These are phyloP conservation scores for Saccharomyces hybrid DNA, from an alignment of 1,139 yeast genomes.

Conservation along the genomic window DNA sequence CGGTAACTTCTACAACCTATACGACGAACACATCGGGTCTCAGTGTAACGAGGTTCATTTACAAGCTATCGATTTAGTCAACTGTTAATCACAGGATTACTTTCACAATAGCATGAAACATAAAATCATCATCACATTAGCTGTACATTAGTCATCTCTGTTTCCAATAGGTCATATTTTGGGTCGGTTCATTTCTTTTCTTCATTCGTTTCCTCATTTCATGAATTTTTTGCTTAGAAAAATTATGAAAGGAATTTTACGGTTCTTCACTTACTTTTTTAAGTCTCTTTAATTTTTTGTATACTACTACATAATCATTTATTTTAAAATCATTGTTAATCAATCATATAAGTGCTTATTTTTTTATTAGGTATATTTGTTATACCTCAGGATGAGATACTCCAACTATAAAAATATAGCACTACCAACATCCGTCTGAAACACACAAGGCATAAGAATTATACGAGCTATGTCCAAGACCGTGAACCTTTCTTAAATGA, in stretches of 20 bases:
- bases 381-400: too few species aligned
- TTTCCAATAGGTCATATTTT: background rate
- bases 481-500: too few species aligned
- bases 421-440: too few species aligned
- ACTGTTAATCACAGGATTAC: constrained; percentile 38
- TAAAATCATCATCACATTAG: background rate
- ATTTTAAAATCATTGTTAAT: background rate
- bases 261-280: background rate
- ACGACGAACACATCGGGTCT: constrained; percentile 57
- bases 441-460: too few species aligned
- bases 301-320: background rate
- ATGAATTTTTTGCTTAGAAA: background rate
- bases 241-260: background rate
- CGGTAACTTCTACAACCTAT: constrained; percentile 78
- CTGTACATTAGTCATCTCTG: background rate
- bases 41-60: constrained; percentile 65
- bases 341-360: too few species aligned
- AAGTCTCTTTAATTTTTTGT: background rate
- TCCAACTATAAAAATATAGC: too few species aligned
- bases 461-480: too few species aligned
- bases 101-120: background rate
- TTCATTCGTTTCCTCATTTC: background rate
- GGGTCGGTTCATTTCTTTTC: background rate
- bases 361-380: too few species aligned
- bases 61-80: constrained; percentile 53